phyloP scores from a whole-genome alignment of 2,329 filamentous ascomycete genomes.

The Paecilomyces niveus region DNA sequence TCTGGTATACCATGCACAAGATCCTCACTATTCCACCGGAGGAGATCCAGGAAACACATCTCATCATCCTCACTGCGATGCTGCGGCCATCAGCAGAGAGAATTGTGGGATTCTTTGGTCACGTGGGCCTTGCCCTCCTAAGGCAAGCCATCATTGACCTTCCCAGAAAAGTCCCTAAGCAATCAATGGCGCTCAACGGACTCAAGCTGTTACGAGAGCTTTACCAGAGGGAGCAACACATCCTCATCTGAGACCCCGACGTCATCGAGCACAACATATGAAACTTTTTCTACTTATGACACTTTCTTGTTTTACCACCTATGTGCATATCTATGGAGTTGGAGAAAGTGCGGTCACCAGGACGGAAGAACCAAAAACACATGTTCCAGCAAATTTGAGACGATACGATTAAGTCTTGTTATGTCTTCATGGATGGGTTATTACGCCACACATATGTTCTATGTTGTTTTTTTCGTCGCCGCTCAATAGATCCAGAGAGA shows the following conservation, averaged over 20 bases:
- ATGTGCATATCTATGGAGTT: not conserved
- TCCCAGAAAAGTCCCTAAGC: conserved; percentile 40
- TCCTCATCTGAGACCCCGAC: conserved; percentile 23
- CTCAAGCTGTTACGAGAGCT: conserved; percentile 32
- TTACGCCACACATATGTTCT: not conserved
- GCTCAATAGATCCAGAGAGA: no score
- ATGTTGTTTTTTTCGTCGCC: no score
- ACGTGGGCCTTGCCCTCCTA: conserved; percentile 64
- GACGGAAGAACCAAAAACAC: not conserved
- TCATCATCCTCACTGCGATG: conserved; percentile 63
- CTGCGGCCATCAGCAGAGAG: conserved; percentile 65
- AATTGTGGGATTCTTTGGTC: conserved; percentile 76
- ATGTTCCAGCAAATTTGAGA: not conserved
- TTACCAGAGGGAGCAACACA: conserved; percentile 28
- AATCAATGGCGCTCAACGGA: conserved; percentile 31
- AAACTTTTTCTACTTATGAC: not conserved
- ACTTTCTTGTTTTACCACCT: not conserved
- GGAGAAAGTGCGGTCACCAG: not conserved
- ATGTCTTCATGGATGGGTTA: not conserved
- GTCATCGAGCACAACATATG: not conserved
- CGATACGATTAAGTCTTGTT: not conserved
- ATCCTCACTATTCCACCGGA: conserved; percentile 67
- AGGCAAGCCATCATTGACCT: conserved; percentile 67
- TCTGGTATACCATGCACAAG: conserved; percentile 71
- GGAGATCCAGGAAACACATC: conserved; percentile 66